Conservation (phyloP, 345 rosid species). For the Syzygium aromaticum region DNA sequence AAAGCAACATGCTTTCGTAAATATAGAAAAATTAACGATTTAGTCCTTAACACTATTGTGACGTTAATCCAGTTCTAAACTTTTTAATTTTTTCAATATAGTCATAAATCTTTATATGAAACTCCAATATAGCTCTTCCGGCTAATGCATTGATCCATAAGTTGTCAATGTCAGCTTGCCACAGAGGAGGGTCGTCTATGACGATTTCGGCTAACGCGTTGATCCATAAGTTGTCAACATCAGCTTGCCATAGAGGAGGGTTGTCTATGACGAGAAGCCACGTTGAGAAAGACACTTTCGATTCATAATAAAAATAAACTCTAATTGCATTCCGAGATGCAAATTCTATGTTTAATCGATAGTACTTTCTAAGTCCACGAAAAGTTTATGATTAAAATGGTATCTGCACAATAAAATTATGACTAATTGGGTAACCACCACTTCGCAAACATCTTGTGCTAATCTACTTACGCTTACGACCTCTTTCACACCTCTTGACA, state of each 20-base stretch:
- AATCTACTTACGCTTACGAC: background rate
- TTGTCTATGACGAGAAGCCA: no score
- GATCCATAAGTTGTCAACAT: background rate
- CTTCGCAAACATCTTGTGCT: background rate
- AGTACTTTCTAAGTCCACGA: background rate
- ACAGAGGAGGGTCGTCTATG: no score
- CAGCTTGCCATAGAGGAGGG: background rate
- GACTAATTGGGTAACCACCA: background rate
- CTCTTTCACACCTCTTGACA: background rate
- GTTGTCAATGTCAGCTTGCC: no score
- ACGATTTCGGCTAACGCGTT: no score
- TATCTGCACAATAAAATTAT: rapidly evolving
- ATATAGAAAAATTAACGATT: background rate
- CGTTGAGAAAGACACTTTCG: background rate
- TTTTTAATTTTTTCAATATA: background rate
- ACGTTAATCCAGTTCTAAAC: no score
- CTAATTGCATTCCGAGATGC: no score
- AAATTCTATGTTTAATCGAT: no score
- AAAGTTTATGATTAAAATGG: background rate
- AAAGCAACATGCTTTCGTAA: background rate
- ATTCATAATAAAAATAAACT: no score
- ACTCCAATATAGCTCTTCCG: no score
- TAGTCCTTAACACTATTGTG: background rate
- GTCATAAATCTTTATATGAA: no score
- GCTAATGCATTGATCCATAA: no score